Percentiles rank a stretch among this genome's conserved stretches.
Conservation (phyloP, 768 basidiomycete species). For the Wakefieldia striispora region DNA sequence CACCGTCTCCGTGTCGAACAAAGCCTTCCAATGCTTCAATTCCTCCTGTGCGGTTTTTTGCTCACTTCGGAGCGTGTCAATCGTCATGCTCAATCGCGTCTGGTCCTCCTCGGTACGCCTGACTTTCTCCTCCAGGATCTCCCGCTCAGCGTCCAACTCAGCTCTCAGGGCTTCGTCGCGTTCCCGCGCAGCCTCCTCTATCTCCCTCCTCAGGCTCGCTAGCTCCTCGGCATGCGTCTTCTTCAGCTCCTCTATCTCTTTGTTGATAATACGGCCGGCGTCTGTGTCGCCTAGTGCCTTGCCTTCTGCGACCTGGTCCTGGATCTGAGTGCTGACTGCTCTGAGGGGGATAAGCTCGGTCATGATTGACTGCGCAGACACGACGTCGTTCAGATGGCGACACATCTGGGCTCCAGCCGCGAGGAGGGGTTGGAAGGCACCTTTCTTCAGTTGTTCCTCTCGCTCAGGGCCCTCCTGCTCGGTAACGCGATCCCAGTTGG, state of each 20-base stretch:
- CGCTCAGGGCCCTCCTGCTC: conserved; percentile 24
- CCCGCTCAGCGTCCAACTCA: too few relatives aligned
- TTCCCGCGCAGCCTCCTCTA: too few relatives aligned
- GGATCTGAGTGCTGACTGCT: conserved; percentile 42
- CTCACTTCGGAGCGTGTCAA: too few relatives aligned
- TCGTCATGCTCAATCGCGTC: too few relatives aligned
- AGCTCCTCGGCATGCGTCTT: conserved; percentile 28
- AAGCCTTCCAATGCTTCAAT: too few relatives aligned
- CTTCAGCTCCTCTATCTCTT: conserved; percentile 40
- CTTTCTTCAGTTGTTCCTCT: conserved; percentile 30
- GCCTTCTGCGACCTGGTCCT: conserved; percentile 42
- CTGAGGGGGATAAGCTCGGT: conserved; percentile 34
- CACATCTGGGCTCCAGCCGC: conserved; percentile 40
- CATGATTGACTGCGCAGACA: conserved; percentile 42
- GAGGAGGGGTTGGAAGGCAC: conserved; percentile 42
- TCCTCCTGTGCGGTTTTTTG: too few relatives aligned
- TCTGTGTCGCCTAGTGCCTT: conserved; percentile 43
- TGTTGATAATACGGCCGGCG: conserved; percentile 43
- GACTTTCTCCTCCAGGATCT: too few relatives aligned
- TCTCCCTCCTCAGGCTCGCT: too few relatives aligned
- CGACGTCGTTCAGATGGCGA: conserved; percentile 36
- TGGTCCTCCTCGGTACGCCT: too few relatives aligned
- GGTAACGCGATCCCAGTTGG: conserved; percentile 41
- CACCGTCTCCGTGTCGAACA: too few relatives aligned
- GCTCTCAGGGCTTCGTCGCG: too few relatives aligned